Evolutionary conservation across 306 rosid species (phyloP), one percentile per base, ranked within the genome.

Genomic region (Vigna radiata): DNA sequence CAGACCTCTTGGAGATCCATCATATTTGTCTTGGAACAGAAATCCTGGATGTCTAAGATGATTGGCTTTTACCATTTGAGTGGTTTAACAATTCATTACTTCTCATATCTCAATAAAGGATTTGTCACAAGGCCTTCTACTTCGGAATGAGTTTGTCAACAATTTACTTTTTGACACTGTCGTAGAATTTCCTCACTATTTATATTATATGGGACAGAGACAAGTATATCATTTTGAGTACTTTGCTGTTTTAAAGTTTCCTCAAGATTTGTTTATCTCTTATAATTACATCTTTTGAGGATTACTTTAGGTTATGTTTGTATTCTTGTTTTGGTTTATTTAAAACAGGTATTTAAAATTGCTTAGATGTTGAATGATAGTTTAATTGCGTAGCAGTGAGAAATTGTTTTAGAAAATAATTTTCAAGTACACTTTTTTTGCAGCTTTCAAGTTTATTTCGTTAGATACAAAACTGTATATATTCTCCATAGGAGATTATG

Each of bases 1-100:
- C 96, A 94, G 98, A 88, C 91, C 97, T 49, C 94, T 91, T 71
- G 97, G 94, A 41, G 98, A 94, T 83, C 93, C 96, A 60, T 83
- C 96, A 31, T 94, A 86, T 87, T 85, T 91, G 86, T 90, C 97
- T 58, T 94, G 98, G 98, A 91, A 94, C 88, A 90, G 52, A 82
- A 66, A 76, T 73, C 81, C 87, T 21, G 82, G 80, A 78, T 53
- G 44, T 25, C n/a, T 86, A 75, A 80, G 76, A 39, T 60, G 80
- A 66, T 66, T 61, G 44, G 62, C 60, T 62, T 33, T 67, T 62
- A 21, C 18, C 68, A 73, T 65, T 56, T 8, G 52, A 43, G 65
- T 80, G 31, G 66, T 52, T 73, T 17, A 55, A 9, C 72, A 18
- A 25, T 31, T 23, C 54, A 37, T 52, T 33, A n/a, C 56, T 80